phyloP scores from a whole-genome alignment of 306 rosid species.

The Adenanthera pavonina region DNA sequence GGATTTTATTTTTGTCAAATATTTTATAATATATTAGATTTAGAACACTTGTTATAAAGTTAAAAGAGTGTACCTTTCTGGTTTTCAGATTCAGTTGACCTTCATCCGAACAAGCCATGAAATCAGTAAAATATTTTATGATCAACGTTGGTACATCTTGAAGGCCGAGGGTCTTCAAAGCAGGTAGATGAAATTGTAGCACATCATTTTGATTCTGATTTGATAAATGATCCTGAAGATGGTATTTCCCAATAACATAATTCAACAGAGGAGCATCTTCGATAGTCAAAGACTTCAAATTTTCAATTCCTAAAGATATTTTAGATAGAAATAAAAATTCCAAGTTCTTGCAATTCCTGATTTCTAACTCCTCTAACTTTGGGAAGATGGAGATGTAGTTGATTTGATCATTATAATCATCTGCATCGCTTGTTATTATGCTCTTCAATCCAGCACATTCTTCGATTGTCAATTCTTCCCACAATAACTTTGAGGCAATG shows the following conservation, averaged over 20 bases:
- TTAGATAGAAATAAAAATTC: constrained; percentile 7
- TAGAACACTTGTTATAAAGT: too few species aligned
- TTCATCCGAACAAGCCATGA: too few species aligned
- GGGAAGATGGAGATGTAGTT: not conserved
- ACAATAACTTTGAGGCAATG: constrained; percentile 2
- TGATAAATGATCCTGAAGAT: not conserved
- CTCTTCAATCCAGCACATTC: constrained; percentile 15
- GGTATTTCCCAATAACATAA: constrained; percentile 24
- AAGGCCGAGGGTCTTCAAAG: constrained; percentile 22
- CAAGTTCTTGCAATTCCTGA: constrained; percentile 19
- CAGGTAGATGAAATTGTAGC: constrained; percentile 28
- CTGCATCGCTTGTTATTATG: not conserved
- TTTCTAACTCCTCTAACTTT: not conserved
- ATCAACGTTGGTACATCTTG: not conserved
- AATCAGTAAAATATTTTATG: not conserved
- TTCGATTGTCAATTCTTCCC: constrained; percentile 28
- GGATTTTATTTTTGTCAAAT: too few species aligned
- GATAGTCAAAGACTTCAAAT: constrained; percentile 14
- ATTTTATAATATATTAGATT: too few species aligned
- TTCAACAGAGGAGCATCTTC: constrained; percentile 31
- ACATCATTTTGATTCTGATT: constrained; percentile 1
- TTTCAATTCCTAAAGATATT: constrained; percentile 11
- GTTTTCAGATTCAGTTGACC: too few species aligned
- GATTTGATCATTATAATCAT: not conserved
- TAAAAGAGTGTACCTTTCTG: too few species aligned